phyloP scores from a whole-genome alignment of 768 basidiomycete species.

The Mycena albidolilacea region DNA sequence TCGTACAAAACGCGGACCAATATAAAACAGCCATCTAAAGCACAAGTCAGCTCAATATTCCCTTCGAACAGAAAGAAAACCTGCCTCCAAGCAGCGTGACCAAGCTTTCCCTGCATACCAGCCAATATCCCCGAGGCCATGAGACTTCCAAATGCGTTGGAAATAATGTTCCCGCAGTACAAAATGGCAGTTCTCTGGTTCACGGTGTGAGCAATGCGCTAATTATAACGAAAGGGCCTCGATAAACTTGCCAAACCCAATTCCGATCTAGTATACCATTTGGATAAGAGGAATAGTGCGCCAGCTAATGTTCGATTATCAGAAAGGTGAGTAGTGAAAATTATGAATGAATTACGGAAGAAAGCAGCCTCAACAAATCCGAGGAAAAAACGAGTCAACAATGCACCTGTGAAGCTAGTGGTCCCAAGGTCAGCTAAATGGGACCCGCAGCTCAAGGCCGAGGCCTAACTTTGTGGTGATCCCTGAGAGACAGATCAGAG shows the following conservation, averaged over 20 bases:
- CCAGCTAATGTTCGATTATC: slow-evolving; percentile 43
- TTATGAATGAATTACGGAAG: slow-evolving; percentile 66
- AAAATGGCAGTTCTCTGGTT: slow-evolving; percentile 71
- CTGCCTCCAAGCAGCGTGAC: slow-evolving; percentile 84
- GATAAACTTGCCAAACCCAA: too few relatives aligned
- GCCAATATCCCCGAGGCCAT: slow-evolving; percentile 86
- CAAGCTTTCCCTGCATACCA: slow-evolving; percentile 82
- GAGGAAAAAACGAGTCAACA: slow-evolving; percentile 84
- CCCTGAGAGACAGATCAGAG: slow-evolving; percentile 43
- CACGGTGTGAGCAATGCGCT: too few relatives aligned
- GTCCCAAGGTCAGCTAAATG: neutral
- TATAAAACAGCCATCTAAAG: slow-evolving; percentile 81
- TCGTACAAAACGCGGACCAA: slow-evolving; percentile 49
- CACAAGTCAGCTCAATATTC: neutral
- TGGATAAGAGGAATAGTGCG: slow-evolving; percentile 70
- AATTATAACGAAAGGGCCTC: too few relatives aligned
- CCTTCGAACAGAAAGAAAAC: slow-evolving; percentile 30
- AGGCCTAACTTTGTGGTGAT: slow-evolving; percentile 55
- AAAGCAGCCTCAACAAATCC: slow-evolving; percentile 81
- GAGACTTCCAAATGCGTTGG: slow-evolving; percentile 87
- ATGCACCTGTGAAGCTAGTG: slow-evolving; percentile 77
- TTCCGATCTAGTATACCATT: slow-evolving; percentile 40
- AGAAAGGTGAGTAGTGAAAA: neutral
- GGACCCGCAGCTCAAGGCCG: slow-evolving; percentile 3
- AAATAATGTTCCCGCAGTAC: slow-evolving; percentile 80